Evolutionary conservation across 169 alveolate genomes (phyloP).

Genomic region (Plasmodium berghei): DNA sequence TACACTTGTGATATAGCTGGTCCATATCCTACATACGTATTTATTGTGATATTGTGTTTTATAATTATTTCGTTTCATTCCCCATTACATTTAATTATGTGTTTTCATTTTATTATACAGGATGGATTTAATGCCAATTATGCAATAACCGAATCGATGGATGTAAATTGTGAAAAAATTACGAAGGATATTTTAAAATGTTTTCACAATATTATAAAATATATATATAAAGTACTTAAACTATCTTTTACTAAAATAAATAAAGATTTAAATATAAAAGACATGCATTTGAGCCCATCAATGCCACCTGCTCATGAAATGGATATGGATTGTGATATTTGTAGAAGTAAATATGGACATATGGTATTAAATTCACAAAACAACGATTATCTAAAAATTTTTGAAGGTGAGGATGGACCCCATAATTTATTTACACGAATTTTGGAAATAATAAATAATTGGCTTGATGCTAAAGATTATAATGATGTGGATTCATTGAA

Average conservation of each 20-base stretch:
- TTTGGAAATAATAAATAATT: constrained; percentile 42
- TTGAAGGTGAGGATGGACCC: constrained; percentile 52
- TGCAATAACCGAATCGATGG: not conserved
- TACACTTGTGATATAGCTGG: not conserved
- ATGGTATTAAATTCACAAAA: constrained; percentile 25
- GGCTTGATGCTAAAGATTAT: constrained; percentile 58
- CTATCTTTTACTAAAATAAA: constrained; percentile 55
- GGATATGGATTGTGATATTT: constrained; percentile 47
- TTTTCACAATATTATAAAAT: constrained; percentile 15
- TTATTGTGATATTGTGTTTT: not conserved
- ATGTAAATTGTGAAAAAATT: constrained; percentile 10
- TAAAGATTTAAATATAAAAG: constrained; percentile 59
- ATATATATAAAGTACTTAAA: constrained; percentile 50
- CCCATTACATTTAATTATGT: not conserved
- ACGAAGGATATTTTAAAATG: constrained; percentile 10
- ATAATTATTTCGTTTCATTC: not conserved
- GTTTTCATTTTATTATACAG: constrained; percentile 5
- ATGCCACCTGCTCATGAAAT: constrained; percentile 43
- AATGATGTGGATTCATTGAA: constrained; percentile 21
- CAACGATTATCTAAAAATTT: constrained; percentile 41
- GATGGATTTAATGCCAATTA: constrained; percentile 12
- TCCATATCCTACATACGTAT: not conserved
- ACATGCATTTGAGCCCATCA: constrained; percentile 22
- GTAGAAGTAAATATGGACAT: constrained; percentile 72
- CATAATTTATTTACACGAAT: constrained; percentile 31